Conservation (phyloP, 1,284 basidiomycete species). For the Marasmius sp. region DNA sequence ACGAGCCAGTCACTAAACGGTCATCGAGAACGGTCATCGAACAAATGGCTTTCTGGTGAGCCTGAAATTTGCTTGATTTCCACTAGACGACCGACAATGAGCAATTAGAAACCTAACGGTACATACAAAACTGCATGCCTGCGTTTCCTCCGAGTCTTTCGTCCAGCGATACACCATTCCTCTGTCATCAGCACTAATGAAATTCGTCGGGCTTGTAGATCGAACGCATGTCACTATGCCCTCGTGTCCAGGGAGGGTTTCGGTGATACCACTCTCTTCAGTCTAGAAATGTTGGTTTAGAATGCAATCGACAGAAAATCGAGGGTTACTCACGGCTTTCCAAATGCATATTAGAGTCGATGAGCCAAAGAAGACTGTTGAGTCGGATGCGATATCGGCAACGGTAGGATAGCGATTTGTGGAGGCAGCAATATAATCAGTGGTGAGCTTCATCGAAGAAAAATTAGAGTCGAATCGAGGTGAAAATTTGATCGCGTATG, state of each 20-base stretch:
- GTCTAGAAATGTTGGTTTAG: slow-evolving; percentile 36
- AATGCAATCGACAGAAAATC: slow-evolving; percentile 11
- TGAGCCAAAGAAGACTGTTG: slow-evolving; percentile 76
- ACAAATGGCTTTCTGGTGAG: slow-evolving; percentile 72
- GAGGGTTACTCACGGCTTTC: slow-evolving; percentile 54
- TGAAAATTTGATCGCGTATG: neutral
- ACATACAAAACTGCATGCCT: slow-evolving; percentile 35
- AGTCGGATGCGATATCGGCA: slow-evolving; percentile 53
- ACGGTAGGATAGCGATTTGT: slow-evolving; percentile 75
- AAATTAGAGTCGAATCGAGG: neutral
- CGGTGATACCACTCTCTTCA: slow-evolving; percentile 54
- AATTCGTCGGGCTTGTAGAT: slow-evolving; percentile 47
- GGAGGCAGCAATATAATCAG: slow-evolving; percentile 76
- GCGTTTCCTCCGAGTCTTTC: slow-evolving; percentile 27
- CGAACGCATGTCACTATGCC: slow-evolving; percentile 77
- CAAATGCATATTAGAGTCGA: slow-evolving; percentile 79
- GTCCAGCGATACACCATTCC: slow-evolving; percentile 64
- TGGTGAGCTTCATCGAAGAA: slow-evolving; percentile 29
- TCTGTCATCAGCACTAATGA: slow-evolving; percentile 75
- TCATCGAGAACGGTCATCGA: slow-evolving; percentile 50
- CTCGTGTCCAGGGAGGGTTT: slow-evolving; percentile 75
- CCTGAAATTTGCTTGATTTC: slow-evolving; percentile 46
- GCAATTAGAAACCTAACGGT: slow-evolving; percentile 13
- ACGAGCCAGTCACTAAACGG: slow-evolving; percentile 73
- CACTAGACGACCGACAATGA: slow-evolving; percentile 46